These are phyloP conservation scores for Polyporus tsugae DNA, from an alignment of 1,284 basidiomycete species.

Conservation along the genomic window DNA sequence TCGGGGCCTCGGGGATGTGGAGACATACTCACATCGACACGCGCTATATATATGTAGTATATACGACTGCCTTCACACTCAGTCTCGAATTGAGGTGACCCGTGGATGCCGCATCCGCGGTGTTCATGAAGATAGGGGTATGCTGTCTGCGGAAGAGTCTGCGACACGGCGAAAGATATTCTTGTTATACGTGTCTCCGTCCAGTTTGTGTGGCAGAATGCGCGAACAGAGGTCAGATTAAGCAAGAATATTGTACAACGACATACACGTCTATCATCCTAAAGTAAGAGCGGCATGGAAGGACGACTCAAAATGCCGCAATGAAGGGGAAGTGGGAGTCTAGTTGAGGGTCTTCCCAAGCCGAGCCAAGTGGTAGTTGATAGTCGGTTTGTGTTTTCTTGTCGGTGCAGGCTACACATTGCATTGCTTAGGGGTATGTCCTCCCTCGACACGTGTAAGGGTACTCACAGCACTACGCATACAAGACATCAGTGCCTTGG, in stretches of 20 bases:
- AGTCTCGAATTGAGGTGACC: constrained; percentile 2
- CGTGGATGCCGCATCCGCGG: neutral
- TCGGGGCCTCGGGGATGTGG: neutral
- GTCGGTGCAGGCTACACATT: constrained; percentile 64
- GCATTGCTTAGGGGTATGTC: neutral
- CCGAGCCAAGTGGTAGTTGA: constrained; percentile 87
- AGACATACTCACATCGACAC: constrained; percentile 1
- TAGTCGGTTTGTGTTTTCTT: constrained; percentile 73
- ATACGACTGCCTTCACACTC: neutral
- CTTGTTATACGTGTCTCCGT: neutral
- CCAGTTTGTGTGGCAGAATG: constrained; percentile 2
- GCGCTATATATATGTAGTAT: neutral
- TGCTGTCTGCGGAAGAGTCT: neutral
- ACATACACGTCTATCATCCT: constrained; percentile 25
- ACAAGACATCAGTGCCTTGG: constrained; percentile 80
- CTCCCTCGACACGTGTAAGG: constrained; percentile 8
- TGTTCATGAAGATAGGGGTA: neutral
- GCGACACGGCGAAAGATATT: neutral
- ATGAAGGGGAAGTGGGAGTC: constrained; percentile 8
- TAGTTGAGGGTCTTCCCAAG: constrained; percentile 77
- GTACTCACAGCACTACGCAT: constrained; percentile 85
- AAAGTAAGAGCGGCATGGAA: constrained; percentile 10
- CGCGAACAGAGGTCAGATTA: constrained; percentile 15
- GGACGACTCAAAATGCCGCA: neutral
- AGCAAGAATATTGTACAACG: constrained; percentile 22